Base-by-base conservation (phyloP, 148 eudicot genomes). In the Rhododendron ferrugineum region DNA sequence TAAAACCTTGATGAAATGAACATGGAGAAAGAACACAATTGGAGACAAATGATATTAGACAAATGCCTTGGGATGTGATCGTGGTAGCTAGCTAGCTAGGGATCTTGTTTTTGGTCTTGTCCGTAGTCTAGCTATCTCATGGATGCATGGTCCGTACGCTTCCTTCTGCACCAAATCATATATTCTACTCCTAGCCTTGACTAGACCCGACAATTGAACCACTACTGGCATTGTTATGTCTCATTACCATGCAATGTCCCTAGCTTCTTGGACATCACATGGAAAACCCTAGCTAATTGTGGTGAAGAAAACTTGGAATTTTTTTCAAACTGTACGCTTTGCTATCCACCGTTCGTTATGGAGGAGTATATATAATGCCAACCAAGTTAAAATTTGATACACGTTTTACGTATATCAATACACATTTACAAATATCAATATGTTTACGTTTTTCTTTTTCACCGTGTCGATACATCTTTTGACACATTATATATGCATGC, bases 221-320 rank as follows among this genome's bases (percentile, higher is more conserved):
- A 91, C 92, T 83, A 91, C 81, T 70, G 80, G 58, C 74, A 50
- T 70, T 92, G 95, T 87, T 86, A 86, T 46, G 76, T 82, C 85
- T 83, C 82, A 89, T 76, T 80, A 85, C 84, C 87, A 85, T 92
- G 91, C 90, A 88, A 82, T 92, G 92, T 90, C 89, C 40, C 34
- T 54, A 54, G 60, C 60, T 70, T 85, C 87, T 76, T 64, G 44
- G 46, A 26, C 26, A 18, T 47, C 72, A 62, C 86, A 78, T 50
- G 73, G 15, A 42, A 42, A 70, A 32, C 20, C 75, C 75, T 70
- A 70, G 40, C 40, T 4, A 30, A 70, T 70, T 70, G 13, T 70
- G 75, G 75, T 70, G 75, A 30, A 70, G 20, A 30, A 30, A 10
- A n/a, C 5, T 66, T 26, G 13, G 32, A 26, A 23, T 62, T 23